Evolutionary conservation across 495 filamentous ascomycete species (phyloP).

Genomic region (Tuber melanosporum): DNA sequence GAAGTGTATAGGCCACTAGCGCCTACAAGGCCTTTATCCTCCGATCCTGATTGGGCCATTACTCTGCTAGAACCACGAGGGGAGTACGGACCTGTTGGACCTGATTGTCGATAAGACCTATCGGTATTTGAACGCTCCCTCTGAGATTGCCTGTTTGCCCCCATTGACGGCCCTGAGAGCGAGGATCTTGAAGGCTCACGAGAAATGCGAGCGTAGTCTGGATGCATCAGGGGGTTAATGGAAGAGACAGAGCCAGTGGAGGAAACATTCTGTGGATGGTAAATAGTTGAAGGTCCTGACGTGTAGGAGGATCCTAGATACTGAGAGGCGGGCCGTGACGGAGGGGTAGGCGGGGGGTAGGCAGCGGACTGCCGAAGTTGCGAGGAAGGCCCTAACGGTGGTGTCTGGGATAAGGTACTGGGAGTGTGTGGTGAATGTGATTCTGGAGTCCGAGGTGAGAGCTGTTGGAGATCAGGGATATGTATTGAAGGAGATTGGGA

Average conservation of each 20-base stretch:
- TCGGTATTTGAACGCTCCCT: constrained; percentile 42
- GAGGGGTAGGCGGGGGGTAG: constrained; percentile 37
- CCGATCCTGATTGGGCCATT: constrained; percentile 45
- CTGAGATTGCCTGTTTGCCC: constrained; percentile 27
- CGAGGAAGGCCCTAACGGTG: constrained; percentile 18
- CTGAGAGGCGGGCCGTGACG: constrained; percentile 37
- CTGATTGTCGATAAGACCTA: constrained; percentile 41
- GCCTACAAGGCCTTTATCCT: constrained; percentile 34
- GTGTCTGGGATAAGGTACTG: constrained; percentile 15
- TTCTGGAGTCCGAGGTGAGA: constrained; percentile 36
- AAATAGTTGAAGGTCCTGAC: constrained; percentile 15
- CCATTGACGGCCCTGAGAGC: constrained; percentile 28
- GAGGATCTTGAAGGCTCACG: constrained; percentile 40
- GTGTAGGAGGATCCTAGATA: constrained; percentile 28
- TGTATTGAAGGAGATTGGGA: constrained; percentile 30
- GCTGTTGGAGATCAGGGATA: constrained; percentile 38
- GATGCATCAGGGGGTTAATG: constrained; percentile 38
- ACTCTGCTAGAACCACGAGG: constrained; percentile 63
- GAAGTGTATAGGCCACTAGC: constrained; percentile 15
- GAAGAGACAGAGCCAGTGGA: constrained; percentile 43
- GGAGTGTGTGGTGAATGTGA: constrained; percentile 45
- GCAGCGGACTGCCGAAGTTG: constrained; percentile 26
- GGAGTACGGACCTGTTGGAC: constrained; percentile 50
- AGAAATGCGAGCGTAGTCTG: constrained; percentile 40
- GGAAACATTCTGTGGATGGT: constrained; percentile 28